Evolutionary conservation across 192 early-diverging fungal genomes (phyloP).

Genomic region (Dimargaris xerosporica): DNA sequence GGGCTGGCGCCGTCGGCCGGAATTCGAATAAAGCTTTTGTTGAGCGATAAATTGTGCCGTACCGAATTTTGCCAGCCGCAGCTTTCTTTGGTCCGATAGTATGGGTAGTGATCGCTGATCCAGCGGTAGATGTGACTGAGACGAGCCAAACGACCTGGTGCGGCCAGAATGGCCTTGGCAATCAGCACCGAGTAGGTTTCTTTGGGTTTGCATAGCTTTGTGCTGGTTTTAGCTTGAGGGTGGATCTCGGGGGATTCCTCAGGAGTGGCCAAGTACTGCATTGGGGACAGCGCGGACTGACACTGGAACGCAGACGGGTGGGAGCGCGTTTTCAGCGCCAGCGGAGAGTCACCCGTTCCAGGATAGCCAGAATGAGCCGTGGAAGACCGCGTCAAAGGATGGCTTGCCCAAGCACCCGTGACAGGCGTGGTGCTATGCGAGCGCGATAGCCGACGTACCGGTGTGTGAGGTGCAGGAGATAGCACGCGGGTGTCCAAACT

Average conservation of each 20-base stretch:
- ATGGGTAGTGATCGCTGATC: slow-evolving; percentile 11
- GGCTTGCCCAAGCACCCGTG: too few species aligned
- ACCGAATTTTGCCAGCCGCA: slow-evolving; percentile 13
- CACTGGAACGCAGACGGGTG: not conserved
- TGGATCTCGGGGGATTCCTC: not conserved
- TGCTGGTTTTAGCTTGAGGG: not conserved
- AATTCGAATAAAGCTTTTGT: slow-evolving; percentile 13
- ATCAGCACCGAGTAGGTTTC: slow-evolving; percentile 9
- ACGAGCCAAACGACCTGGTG: not conserved
- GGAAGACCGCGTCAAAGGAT: too few species aligned
- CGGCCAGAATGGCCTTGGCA: slow-evolving; percentile 7
- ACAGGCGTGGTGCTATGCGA: too few species aligned
- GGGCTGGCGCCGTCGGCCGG: not conserved
- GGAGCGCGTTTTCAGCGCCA: not conserved
- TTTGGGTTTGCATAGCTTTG: not conserved
- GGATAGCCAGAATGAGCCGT: not conserved
- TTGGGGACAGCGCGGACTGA: not conserved
- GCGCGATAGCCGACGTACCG: too few species aligned
- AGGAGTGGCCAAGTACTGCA: not conserved
- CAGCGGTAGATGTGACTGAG: slow-evolving; percentile 11
- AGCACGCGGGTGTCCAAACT: too few species aligned
- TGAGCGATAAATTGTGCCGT: slow-evolving; percentile 13
- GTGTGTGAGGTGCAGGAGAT: too few species aligned
- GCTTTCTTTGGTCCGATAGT: slow-evolving; percentile 2
- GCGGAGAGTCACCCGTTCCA: not conserved